Evolutionary conservation across 2,329 filamentous ascomycete species (phyloP).

Genomic region (Xylaria sp.): DNA sequence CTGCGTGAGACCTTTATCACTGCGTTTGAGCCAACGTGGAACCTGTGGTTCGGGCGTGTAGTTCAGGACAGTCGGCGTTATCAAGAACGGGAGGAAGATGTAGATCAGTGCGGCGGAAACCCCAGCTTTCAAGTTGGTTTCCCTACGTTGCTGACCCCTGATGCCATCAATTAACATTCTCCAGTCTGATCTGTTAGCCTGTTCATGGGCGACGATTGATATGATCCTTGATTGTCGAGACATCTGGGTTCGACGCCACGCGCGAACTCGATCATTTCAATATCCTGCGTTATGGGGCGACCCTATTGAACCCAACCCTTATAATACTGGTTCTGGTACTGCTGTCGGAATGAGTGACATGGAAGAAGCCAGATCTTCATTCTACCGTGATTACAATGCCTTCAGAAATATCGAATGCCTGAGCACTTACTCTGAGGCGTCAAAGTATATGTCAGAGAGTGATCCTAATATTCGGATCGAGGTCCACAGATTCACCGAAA

Average conservation of each 20-base stretch:
- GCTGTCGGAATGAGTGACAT: conserved; percentile 12
- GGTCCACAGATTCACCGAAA: conserved; percentile 53
- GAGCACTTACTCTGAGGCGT: conserved; percentile 9
- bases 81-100: conserved; percentile 48
- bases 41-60: conserved; percentile 50
- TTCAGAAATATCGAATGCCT: conserved; percentile 36
- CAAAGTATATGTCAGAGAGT: conserved; percentile 19
- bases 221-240: conserved; percentile 61
- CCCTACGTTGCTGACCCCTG: not conserved
- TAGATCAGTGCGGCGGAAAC: conserved; percentile 50
- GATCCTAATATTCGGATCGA: conserved; percentile 45
- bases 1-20: conserved; percentile 50
- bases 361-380: conserved; percentile 38
- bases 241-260: conserved; percentile 56
- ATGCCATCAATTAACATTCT: not conserved
- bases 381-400: conserved; percentile 44
- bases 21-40: conserved; percentile 56
- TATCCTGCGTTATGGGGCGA: conserved; percentile 48
- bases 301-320: conserved; percentile 36
- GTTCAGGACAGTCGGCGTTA: conserved; percentile 34
- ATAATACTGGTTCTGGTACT: conserved; percentile 36
- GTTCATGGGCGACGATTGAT: conserved; percentile 57
- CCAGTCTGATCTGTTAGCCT: conserved; percentile 57
- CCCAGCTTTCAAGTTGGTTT: conserved; percentile 57
- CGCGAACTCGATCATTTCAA: conserved; percentile 49